Conservation (phyloP, 371 early-diverging fungal species). For the Mucor saturninus region DNA sequence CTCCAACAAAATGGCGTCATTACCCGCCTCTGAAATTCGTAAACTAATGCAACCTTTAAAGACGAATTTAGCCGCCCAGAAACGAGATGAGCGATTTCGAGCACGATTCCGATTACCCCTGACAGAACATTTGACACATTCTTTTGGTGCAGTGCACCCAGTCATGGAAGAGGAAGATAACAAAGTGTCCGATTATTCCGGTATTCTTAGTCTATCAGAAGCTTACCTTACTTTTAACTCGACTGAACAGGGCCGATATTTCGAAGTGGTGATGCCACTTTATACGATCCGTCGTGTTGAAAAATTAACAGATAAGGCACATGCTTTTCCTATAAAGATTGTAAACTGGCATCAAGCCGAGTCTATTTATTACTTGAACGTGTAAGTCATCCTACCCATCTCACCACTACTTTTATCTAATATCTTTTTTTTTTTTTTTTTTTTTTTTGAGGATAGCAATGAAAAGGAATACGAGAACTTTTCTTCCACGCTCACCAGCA, state of each 20-base stretch:
- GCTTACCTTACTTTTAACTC: slow-evolving; percentile 86
- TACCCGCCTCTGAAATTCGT: slow-evolving; percentile 36
- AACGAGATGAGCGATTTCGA: slow-evolving; percentile 80
- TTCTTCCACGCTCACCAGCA: slow-evolving; percentile 53
- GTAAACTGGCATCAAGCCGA: slow-evolving; percentile 69
- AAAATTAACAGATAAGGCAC: slow-evolving; percentile 55
- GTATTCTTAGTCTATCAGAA: slow-evolving; percentile 81
- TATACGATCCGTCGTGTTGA: slow-evolving; percentile 92
- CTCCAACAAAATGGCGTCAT: slow-evolving; percentile 21
- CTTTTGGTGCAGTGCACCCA: slow-evolving; percentile 58
- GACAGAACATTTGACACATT: slow-evolving; percentile 64
- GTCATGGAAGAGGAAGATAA: slow-evolving; percentile 9
- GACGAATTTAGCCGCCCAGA: slow-evolving; percentile 70
- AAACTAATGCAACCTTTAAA: slow-evolving; percentile 60
- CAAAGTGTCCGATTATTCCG: slow-evolving; percentile 40
- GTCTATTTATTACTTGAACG: slow-evolving; percentile 55
- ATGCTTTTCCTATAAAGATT: slow-evolving; percentile 55
- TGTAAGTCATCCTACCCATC: slow-evolving; percentile 26
- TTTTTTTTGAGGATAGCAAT: slow-evolving; percentile 12
- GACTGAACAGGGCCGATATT: slow-evolving; percentile 47
- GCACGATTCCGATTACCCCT: slow-evolving; percentile 71
- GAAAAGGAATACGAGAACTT: slow-evolving; percentile 54
- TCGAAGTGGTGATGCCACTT: slow-evolving; percentile 82
- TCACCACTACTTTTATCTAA: background rate
- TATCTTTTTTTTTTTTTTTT: slow-evolving; percentile 1